phyloP scores from a whole-genome alignment of 2,329 filamentous ascomycete species.

The Daldinia eschscholtzii region DNA sequence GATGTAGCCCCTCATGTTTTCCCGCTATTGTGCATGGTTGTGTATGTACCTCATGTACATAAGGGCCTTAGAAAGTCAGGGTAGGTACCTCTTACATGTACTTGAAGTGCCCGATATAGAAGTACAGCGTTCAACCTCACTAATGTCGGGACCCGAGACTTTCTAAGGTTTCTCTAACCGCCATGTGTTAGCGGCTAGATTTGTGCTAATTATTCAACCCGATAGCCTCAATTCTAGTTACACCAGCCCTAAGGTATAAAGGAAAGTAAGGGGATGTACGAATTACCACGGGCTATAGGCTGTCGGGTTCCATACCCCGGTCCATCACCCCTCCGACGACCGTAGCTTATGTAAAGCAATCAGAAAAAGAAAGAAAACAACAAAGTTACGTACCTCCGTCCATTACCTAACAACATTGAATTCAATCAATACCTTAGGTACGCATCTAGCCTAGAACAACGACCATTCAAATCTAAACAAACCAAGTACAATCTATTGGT shows the following conservation, averaged over 20 bases:
- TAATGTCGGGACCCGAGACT: constrained; percentile 17
- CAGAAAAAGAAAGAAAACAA: constrained; percentile 41
- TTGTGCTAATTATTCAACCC: neutral
- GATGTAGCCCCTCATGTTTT: constrained; percentile 4
- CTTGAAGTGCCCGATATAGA: neutral
- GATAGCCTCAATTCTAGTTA: constrained; percentile 29
- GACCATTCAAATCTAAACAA: constrained; percentile 3
- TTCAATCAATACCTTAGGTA: neutral
- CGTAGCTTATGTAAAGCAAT: constrained; percentile 22
- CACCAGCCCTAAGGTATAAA: constrained; percentile 12
- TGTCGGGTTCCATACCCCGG: constrained; percentile 23
- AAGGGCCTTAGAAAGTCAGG: too few species aligned
- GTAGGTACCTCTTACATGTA: neutral
- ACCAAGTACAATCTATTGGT: constrained; percentile 8
- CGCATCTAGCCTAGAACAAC: neutral
- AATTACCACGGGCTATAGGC: constrained; percentile 9
- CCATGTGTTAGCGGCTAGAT: constrained; percentile 1
- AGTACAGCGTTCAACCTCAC: constrained; percentile 10
- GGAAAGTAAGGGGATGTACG: neutral
- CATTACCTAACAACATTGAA: constrained; percentile 3
- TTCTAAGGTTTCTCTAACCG: constrained; percentile 3
- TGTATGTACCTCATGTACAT: neutral
- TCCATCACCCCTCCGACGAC: constrained; percentile 46
- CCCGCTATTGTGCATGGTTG: neutral
- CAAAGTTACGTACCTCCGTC: constrained; percentile 25